Base-by-base conservation (phyloP, 179 eudicot genomes). In the Actinidia polygama region DNA sequence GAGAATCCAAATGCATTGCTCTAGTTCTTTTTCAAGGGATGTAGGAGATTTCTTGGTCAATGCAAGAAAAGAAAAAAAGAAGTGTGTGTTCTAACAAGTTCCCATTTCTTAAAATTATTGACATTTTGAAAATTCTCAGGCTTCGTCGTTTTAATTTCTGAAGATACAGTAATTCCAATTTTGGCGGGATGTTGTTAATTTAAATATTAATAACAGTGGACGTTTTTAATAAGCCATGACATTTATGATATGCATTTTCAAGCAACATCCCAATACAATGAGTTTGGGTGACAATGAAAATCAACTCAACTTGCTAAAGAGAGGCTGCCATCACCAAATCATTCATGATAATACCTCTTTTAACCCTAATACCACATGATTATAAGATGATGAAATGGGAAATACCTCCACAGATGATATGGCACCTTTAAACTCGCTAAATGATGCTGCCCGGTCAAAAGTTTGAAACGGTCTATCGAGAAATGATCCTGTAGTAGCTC, bases 391-490 rank as follows among this genome's bases (percentile, higher is more conserved):
- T 21, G 49, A 19, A 62, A 4, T 50, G 26, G 19, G 18, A 19
- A 51, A 11, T 80, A 63, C 84, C 77, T 67, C 73, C 59, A 82
- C 82, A 74, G 88, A 59, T 75, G 90, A 70, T 79, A 84, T 77
- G 63, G 87, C 80, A 75, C 87, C 81, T 50, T 80, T 85, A 72
- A 84, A 87, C 62, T 66, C 87, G 44, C 76, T 87, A 84, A 84
- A 84, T 55, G 92, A 85, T 64, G 84, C 57, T 75, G 84, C 81
- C 50, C 82, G 88, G 64, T 87, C 88, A 83, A 83, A 88, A 64
- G 81, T 64, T 67, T 61, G 84, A 80, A 77, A 82, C 49, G 88
- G 89, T 62, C 82, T 81, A 80, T 77, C 80, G 58, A 77, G 80
- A 77, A 85, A 80, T 44, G 84, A 53, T 72, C 78, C 87, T 53